A percentile compares a stretch with the other conserved stretches of the same genome.
These are phyloP conservation scores for Vitis rotundifolia DNA, from an alignment of 164 flowering plant genomes.

Conservation along the genomic window DNA sequence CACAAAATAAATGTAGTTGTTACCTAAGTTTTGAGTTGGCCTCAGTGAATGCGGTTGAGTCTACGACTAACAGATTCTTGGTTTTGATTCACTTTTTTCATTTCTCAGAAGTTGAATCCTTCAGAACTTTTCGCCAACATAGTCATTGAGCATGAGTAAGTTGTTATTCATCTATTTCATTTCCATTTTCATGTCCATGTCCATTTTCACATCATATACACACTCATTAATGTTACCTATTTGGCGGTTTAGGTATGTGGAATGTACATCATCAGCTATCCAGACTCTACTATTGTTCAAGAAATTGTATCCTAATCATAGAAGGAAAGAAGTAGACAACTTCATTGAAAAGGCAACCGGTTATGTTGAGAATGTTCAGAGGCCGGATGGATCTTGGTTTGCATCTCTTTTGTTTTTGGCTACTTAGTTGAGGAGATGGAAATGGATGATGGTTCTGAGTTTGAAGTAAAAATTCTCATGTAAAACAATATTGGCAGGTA, in stretches of 20 bases:
- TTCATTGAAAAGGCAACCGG: slow-evolving; percentile 31
- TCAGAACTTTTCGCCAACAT: slow-evolving; percentile 38
- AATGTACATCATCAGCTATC: slow-evolving; percentile 44
- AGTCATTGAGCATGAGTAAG: slow-evolving; percentile 34
- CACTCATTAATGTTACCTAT: no score
- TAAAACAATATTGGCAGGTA: slow-evolving; percentile 28
- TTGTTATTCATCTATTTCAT: no score
- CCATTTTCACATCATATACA: not conserved
- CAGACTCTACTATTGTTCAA: slow-evolving; percentile 38
- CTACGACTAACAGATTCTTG: not conserved
- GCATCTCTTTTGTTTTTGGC: not conserved
- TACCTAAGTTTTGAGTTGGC: no score
- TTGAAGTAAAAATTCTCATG: not conserved
- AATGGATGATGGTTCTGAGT: no score
- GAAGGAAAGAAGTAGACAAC: slow-evolving; percentile 39
- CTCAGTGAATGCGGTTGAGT: not conserved
- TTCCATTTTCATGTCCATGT: no score
- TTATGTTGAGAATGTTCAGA: slow-evolving; percentile 36
- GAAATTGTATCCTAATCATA: slow-evolving; percentile 41
- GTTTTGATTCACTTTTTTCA: not conserved
- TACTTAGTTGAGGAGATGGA: no score
- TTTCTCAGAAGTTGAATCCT: slow-evolving; percentile 34
- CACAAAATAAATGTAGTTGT: no score
- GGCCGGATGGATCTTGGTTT: slow-evolving; percentile 52
- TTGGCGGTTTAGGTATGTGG: slow-evolving; percentile 18